These are phyloP conservation scores for Ensete glaucum DNA, from an alignment of 176 grass and related monocot genomes.

Conservation along the genomic window DNA sequence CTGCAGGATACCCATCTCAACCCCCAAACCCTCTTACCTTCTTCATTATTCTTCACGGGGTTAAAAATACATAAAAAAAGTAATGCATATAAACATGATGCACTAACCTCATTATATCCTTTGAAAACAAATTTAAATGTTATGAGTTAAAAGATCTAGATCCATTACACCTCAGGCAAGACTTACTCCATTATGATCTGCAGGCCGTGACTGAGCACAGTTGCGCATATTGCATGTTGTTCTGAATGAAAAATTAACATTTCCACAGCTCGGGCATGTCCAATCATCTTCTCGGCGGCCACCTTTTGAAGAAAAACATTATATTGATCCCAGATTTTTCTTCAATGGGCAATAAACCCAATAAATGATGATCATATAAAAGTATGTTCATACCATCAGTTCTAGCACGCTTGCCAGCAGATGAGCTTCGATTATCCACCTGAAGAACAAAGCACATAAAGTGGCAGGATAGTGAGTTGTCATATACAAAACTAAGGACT, in stretches of 20 bases:
- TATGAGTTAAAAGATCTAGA: neutral
- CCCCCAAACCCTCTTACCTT: no score
- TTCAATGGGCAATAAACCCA: neutral
- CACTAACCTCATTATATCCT: neutral
- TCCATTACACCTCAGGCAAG: neutral
- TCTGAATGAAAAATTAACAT: slow-evolving; percentile 85
- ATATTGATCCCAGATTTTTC: slow-evolving; percentile 8
- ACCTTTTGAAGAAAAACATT: slow-evolving; percentile 25
- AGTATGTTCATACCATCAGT: slow-evolving; percentile 50
- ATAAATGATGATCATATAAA: neutral
- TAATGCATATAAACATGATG: neutral
- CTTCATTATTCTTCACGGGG: no score
- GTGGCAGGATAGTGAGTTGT: neutral
- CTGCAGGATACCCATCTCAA: no score
- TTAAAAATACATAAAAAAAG: neutral
- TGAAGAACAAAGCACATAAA: slow-evolving; percentile 18
- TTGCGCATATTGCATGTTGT: slow-evolving; percentile 91
- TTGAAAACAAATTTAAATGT: neutral
- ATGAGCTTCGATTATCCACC: slow-evolving; percentile 56
- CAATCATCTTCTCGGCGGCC: slow-evolving; percentile 73
- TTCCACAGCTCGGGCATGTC: slow-evolving; percentile 72
- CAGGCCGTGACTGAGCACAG: slow-evolving; percentile 64
- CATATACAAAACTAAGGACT: neutral
- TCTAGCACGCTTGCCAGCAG: slow-evolving; percentile 74
- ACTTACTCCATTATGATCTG: slow-evolving; percentile 44